These are phyloP conservation scores for Leishmania major DNA, from an alignment of 208 protist species.

Conservation along the genomic window DNA sequence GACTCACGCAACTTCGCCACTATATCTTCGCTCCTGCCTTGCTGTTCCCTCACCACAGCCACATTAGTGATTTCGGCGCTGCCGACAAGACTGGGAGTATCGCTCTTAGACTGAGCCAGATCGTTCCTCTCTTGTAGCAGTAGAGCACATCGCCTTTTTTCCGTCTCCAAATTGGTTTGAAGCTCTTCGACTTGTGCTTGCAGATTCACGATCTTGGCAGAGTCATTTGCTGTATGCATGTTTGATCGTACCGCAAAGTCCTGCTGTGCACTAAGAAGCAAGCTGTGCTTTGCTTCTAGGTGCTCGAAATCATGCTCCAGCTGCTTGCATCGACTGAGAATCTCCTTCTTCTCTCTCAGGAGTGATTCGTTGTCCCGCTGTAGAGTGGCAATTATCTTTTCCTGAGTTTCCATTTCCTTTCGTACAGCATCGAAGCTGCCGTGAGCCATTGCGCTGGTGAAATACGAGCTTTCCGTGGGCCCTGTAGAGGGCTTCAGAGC, in stretches of 20 bases:
- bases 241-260: constrained; percentile 22
- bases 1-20: constrained; percentile 15
- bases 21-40: background rate
- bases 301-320: constrained; percentile 58
- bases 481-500: background rate
- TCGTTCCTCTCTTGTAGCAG: constrained; percentile 7
- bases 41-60: background rate
- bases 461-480: background rate
- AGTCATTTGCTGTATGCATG: constrained; percentile 36
- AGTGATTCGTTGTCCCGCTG: constrained; percentile 75
- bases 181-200: constrained; percentile 47
- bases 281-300: constrained; percentile 68
- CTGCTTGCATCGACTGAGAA: constrained; percentile 40
- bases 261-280: constrained; percentile 52
- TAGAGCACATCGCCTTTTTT: constrained; percentile 11
- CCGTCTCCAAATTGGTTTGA: constrained; percentile 20
- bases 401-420: constrained; percentile 68
- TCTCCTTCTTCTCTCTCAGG: constrained; percentile 45
- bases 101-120: background rate
- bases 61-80: background rate
- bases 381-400: constrained; percentile 67
- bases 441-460: background rate
- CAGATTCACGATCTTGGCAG: constrained; percentile 49
- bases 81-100: background rate
- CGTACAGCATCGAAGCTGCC: constrained; percentile 33